These are phyloP conservation scores for Globisporangium lucens DNA, from an alignment of 352 stramenopile species.

Conservation along the genomic window DNA sequence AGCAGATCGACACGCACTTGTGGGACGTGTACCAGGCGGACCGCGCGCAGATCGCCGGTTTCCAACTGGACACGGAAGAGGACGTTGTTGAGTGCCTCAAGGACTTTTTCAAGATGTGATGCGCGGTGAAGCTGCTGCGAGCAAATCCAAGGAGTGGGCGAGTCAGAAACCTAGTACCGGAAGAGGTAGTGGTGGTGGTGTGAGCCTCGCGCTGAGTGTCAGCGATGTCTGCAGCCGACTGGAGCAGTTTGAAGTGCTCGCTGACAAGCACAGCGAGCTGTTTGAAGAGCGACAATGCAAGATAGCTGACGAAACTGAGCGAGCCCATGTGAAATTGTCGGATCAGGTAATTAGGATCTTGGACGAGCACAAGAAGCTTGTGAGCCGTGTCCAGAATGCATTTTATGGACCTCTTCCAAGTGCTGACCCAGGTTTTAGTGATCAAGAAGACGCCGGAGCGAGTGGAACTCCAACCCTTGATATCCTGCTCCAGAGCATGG, in stretches of 20 bases:
- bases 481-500: neutral
- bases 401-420: neutral
- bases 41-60: constrained; percentile 17
- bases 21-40: constrained; percentile 40
- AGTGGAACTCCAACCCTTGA: neutral
- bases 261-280: neutral
- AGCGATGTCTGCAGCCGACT: constrained; percentile 26
- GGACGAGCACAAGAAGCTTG: neutral
- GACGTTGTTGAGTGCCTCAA: constrained; percentile 41
- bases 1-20: constrained; percentile 50
- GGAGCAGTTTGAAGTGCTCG: constrained; percentile 26
- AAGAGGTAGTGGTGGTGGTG: neutral
- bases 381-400: neutral
- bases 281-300: neutral
- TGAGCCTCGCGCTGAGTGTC: constrained; percentile 15
- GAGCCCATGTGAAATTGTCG: neutral
- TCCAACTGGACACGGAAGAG: constrained; percentile 28
- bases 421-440: neutral
- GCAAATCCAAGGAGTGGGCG: no score
- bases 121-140: neutral
- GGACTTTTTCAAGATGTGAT: constrained; percentile 33
- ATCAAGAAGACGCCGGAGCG: neutral
- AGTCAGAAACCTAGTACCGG: neutral
- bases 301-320: neutral
- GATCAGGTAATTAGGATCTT: neutral